Evolutionary conservation across 805 yeast genomes (phyloP), one percentile per base, ranked within the genome.

Genomic region (Candida incommunis): DNA sequence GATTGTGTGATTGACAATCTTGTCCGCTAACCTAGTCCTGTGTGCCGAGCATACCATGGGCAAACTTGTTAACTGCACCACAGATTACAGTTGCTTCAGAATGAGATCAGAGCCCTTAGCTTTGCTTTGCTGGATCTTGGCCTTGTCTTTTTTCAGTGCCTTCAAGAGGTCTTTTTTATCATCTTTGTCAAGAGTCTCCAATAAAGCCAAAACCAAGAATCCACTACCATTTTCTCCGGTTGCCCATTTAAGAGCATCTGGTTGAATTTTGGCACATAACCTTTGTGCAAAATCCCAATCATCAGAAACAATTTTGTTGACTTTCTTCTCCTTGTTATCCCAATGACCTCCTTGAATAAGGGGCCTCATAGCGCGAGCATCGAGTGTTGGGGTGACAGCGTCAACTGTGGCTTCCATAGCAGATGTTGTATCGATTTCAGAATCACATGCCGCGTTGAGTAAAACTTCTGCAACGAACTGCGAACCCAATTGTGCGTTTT

Each of bases 331-430:
- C 63, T 78, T 76, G 56, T 71, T 74, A 56, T 80, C 78, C 82
- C 86, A 85, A 58, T 78, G 84, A 55, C 88, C 88, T 49, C 88
- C 90, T 63, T 83, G 94, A 51, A 86, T 81, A 54, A 86, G 67
- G 0, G 85, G 67, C 61, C 84, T 80, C 51, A 86, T 64, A 43
- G 82, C 67, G 67, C 96, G 76, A 2, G 85, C 71, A 23, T 83
- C 72, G 60, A 80, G 82, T 43, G 92, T 82, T 57, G 75, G 76
- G 53, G 74, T 72, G 54, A 52, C 51, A 7, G 52, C 53, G n/a
- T 71, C 75, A 46, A 77, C 67, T 3, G 86, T 66, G 4, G 73
- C 70, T 27, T 72, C 71, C 15, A 84, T 56, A 29, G 85, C 72
- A 43, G 46, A 56, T 2, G 53, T 41, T 31, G 55, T 52, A 42